Evolutionary conservation across 2,329 filamentous ascomycete genomes (phyloP).

Genomic region (Beauveria bassiana): DNA sequence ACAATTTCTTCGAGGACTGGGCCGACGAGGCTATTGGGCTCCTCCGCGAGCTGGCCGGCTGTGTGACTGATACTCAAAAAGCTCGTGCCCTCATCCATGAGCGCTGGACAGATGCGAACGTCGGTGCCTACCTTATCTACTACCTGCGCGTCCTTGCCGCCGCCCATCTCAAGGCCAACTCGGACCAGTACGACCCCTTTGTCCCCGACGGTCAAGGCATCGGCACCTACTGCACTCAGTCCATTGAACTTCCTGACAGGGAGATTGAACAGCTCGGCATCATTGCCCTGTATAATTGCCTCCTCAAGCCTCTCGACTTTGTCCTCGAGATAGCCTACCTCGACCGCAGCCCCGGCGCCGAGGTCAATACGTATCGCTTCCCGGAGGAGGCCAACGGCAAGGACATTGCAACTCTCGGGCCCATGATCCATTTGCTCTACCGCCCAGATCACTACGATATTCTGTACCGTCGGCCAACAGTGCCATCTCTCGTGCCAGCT

Average conservation of each 20-base stretch:
- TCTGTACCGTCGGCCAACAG: conserved; percentile 55
- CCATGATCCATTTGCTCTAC: conserved; percentile 53
- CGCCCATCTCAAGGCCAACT: conserved; percentile 73
- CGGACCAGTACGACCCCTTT: conserved; percentile 63
- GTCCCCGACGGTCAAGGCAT: conserved; percentile 52
- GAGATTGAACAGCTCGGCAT: conserved; percentile 93
- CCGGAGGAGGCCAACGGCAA: conserved; percentile 45
- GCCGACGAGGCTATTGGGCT: conserved; percentile 66
- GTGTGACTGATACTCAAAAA: conserved; percentile 52
- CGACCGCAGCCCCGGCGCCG: conserved; percentile 70
- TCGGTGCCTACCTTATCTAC: conserved; percentile 73
- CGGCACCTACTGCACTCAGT: conserved; percentile 59
- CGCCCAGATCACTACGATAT: conserved; percentile 88
- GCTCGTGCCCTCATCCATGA: conserved; percentile 48
- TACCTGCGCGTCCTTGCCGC: conserved; percentile 76
- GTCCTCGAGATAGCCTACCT: conserved; percentile 85
- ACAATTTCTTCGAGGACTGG: conserved; percentile 70
- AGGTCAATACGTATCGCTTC: conserved; percentile 65
- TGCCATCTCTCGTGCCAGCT: conserved; percentile 17
- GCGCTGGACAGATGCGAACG: conserved; percentile 64
- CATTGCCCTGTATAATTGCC: conserved; percentile 64
- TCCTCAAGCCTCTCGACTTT: conserved; percentile 72
- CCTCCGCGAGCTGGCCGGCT: conserved; percentile 53
- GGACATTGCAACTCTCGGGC: conserved; percentile 34
- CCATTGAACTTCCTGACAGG: conserved; percentile 65